Percentiles rank a stretch among this genome's conserved stretches.
Conservation (phyloP, 352 stramenopile genomes). For the Phytophthora sp. region DNA sequence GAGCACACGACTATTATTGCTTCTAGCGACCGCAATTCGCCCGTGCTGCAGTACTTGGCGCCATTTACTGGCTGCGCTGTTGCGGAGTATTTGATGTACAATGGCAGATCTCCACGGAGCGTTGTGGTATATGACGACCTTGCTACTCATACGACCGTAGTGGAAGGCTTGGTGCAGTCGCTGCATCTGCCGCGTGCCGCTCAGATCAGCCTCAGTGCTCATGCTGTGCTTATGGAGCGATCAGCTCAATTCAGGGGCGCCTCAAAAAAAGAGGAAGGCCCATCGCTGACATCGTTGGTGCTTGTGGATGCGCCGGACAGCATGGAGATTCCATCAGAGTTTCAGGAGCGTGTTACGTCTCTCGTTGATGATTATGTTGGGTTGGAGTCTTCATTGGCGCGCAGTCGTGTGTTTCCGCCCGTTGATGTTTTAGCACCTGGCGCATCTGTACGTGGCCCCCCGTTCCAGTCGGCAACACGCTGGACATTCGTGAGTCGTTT, state of each 20-base stretch:
- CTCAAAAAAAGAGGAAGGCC: conserved; percentile 27
- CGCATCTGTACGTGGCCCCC: conserved; percentile 66
- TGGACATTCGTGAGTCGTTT: conserved; percentile 71
- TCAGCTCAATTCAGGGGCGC: conserved; percentile 67
- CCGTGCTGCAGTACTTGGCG: conserved; percentile 81
- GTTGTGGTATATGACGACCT: conserved; percentile 86
- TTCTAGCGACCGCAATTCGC: conserved; percentile 66
- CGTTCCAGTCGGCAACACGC: conserved; percentile 77
- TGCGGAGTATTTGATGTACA: conserved; percentile 72
- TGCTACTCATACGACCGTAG: conserved; percentile 70
- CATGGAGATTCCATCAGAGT: conserved; percentile 51
- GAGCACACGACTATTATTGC: conserved; percentile 73
- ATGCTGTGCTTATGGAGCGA: conserved; percentile 79
- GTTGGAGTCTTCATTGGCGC: conserved; percentile 53
- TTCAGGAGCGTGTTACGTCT: conserved; percentile 69
- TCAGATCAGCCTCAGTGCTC: conserved; percentile 68
- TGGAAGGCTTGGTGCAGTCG: conserved; percentile 76
- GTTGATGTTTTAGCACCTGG: conserved; percentile 71
- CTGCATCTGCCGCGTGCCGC: conserved; percentile 68
- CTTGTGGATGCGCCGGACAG: conserved; percentile 70
- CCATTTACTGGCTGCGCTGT: conserved; percentile 82
- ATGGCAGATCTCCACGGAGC: conserved; percentile 52
- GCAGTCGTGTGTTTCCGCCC: conserved; percentile 69
- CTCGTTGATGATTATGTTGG: conserved; percentile 77
- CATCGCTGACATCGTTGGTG: conserved; percentile 72